A percentile compares a stretch with the other conserved stretches of the same genome.
phyloP scores from a whole-genome alignment of 345 rosid genomes.

The Viola odorata region DNA sequence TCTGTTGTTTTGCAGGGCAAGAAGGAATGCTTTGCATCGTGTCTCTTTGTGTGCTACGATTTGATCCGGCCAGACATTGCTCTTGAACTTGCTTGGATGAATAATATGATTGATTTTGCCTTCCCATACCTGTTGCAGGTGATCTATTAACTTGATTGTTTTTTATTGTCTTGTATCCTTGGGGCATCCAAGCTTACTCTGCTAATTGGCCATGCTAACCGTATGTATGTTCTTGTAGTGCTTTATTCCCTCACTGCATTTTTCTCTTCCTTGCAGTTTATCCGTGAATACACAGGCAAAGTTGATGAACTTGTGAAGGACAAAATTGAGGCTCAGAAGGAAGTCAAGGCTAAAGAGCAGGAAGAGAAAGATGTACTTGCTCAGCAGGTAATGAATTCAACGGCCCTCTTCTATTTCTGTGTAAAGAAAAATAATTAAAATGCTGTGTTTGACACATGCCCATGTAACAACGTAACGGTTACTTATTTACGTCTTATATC shows the following conservation, averaged over 20 bases:
- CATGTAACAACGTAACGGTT: background rate
- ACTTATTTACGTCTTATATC: background rate
- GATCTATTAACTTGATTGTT: background rate
- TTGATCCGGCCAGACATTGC: slow-evolving; percentile 74
- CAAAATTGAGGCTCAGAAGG: slow-evolving; percentile 61
- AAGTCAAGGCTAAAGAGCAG: slow-evolving; percentile 60
- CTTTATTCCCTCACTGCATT: background rate
- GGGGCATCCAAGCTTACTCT: background rate
- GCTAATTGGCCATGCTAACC: background rate
- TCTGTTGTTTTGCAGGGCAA: slow-evolving; percentile 40
- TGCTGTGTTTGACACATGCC: background rate
- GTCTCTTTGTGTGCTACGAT: slow-evolving; percentile 93
- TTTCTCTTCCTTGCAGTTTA: slow-evolving; percentile 39
- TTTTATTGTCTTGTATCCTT: background rate
- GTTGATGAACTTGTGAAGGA: slow-evolving; percentile 80
- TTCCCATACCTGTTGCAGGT: slow-evolving; percentile 55
- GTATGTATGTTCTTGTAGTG: background rate
- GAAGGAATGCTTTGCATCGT: slow-evolving; percentile 90
- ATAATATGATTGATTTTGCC: slow-evolving; percentile 80
- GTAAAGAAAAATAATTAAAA: too few species aligned
- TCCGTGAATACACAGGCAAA: slow-evolving; percentile 73
- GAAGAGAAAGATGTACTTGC: slow-evolving; percentile 77
- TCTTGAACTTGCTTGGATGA: slow-evolving; percentile 87
- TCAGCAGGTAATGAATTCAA: slow-evolving; percentile 54
- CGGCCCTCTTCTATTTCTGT: background rate